Evolutionary conservation across 2,329 filamentous ascomycete species (phyloP).

Genomic region (Alternaria triticimaculans): DNA sequence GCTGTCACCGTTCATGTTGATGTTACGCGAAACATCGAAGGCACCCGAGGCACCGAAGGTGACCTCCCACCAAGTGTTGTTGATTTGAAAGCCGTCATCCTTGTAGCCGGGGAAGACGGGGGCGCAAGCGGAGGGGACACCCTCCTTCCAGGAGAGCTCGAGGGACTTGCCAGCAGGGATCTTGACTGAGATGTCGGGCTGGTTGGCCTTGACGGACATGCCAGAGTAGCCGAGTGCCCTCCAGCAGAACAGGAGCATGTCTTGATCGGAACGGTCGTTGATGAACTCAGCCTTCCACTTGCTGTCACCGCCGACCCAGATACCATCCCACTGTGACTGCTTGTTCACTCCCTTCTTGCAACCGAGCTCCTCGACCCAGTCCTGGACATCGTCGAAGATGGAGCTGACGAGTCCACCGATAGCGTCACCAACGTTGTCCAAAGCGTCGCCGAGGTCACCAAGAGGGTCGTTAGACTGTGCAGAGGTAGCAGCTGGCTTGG

Average conservation of each 20-base stretch:
- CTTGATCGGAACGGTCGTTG: conserved; percentile 40
- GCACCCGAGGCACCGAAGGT: conserved; percentile 49
- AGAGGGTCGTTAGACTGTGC: background rate
- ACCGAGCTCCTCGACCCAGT: conserved; percentile 28
- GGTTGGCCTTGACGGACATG: conserved; percentile 47
- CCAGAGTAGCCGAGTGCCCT: conserved; percentile 39
- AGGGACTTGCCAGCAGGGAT: conserved; percentile 46
- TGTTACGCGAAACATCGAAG: conserved; percentile 54
- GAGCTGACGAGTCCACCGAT: conserved; percentile 8
- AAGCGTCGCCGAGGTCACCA: conserved; percentile 4
- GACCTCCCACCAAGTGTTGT: conserved; percentile 56
- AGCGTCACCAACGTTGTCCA: conserved; percentile 12
- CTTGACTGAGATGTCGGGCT: conserved; percentile 49
- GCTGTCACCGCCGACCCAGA: conserved; percentile 47
- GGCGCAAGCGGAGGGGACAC: conserved; percentile 51
- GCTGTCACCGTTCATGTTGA: conserved; percentile 53
- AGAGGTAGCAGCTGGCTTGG: conserved; percentile 8
- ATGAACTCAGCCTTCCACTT: conserved; percentile 45
- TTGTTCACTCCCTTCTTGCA: conserved; percentile 36
- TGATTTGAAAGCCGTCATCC: conserved; percentile 19
- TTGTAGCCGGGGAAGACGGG: conserved; percentile 32
- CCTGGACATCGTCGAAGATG: conserved; percentile 27
- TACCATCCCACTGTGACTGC: conserved; percentile 35
- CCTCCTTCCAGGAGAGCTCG: conserved; percentile 49
- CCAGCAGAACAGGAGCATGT: conserved; percentile 49